Evolutionary conservation across 2,329 filamentous ascomycete species (phyloP), one percentile per base, ranked within the genome.

Genomic region (Madurella mycetomatis): DNA sequence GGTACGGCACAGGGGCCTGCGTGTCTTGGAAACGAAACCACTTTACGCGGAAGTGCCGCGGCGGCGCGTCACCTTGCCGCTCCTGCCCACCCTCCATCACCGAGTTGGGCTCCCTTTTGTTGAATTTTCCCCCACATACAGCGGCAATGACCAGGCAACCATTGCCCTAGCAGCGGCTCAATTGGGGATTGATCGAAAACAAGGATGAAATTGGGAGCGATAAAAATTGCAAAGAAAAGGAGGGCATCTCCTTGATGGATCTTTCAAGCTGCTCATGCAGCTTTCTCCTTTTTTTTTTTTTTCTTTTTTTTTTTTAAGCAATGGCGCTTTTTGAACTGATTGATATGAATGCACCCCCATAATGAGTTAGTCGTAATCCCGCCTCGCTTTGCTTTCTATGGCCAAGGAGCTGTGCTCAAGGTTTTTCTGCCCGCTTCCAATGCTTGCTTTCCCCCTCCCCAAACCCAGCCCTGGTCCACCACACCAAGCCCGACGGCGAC

Each of bases 41-140:
- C 65, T 68, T 64, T 66, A 68, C 65, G 60, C 66, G 64, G 63
- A 60, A 55, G 59, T 59, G 60, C 60, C 62, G 59, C 62, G 58
- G 55, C 54, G 51, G 60, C 62, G 64, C 59, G 62, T 65, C 58
- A 34, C 57, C 53, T 48, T 50, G 57, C 41, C 51, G 25, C 51
- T 54, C 41, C 50, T 46, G 34, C 54, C 57, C 61, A 55, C 59
- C 34, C 60, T 49, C 59, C 57, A 56, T 62, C 59, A 48, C 54
- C 53, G 43, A 53, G 49, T 53, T 41, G 17, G 49, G 42, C n/a
- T 19, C 53, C 54, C 47, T 46, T 62, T 61, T 64, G 61, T 60
- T 61, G 61, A 60, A 58, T 44, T 41, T 19, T 37, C 50, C 57
- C 54, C 50, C 45, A 49, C 42, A 37, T 32, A 16, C 44, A 30